Evolutionary conservation across 2,329 filamentous ascomycete species (phyloP).

Genomic region (Colletotrichum tropicicola): DNA sequence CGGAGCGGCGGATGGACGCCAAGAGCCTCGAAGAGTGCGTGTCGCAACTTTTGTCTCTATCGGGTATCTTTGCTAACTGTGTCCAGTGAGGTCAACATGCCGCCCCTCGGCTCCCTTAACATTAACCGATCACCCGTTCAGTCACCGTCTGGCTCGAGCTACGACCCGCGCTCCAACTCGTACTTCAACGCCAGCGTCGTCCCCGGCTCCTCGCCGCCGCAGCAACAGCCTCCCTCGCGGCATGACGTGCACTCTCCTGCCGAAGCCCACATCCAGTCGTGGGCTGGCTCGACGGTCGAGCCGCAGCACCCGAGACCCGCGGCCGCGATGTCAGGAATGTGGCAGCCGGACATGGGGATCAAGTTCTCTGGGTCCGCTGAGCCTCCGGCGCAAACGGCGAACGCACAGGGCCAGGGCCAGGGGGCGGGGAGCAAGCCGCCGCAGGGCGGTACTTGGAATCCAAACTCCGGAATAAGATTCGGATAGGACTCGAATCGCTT

Average conservation of each 20-base stretch:
- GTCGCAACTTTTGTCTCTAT: conserved; percentile 15
- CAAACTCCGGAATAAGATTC: conserved; percentile 66
- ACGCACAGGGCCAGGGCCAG: conserved; percentile 31
- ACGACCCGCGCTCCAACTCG: conserved; percentile 30
- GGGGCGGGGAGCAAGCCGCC: conserved; percentile 28
- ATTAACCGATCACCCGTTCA: conserved; percentile 41
- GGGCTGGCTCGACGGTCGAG: conserved; percentile 59
- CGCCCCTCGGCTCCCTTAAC: conserved; percentile 55
- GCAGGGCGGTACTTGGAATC: conserved; percentile 64
- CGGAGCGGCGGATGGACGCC: conserved; percentile 83
- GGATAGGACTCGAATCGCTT: conserved; percentile 40
- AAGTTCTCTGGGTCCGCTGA: conserved; percentile 68
- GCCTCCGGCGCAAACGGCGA: conserved; percentile 31
- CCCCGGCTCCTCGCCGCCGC: conserved; percentile 21
- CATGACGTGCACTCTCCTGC: conserved; percentile 41
- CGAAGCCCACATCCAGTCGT: conserved; percentile 67
- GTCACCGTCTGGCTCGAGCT: conserved; percentile 29
- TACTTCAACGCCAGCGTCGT: conserved; percentile 30
- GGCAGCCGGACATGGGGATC: conserved; percentile 85
- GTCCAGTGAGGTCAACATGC: conserved; percentile 60
- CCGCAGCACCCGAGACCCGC: conserved; percentile 65
- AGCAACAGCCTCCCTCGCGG: conserved; percentile 12
- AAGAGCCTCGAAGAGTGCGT: conserved; percentile 78
- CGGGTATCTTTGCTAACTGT: conserved; percentile 10
- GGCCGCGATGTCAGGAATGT: conserved; percentile 62